Evolutionary conservation across 345 rosid genomes (phyloP), one percentile per base, ranked within the genome.

Genomic region (Melastoma malabathricum): DNA sequence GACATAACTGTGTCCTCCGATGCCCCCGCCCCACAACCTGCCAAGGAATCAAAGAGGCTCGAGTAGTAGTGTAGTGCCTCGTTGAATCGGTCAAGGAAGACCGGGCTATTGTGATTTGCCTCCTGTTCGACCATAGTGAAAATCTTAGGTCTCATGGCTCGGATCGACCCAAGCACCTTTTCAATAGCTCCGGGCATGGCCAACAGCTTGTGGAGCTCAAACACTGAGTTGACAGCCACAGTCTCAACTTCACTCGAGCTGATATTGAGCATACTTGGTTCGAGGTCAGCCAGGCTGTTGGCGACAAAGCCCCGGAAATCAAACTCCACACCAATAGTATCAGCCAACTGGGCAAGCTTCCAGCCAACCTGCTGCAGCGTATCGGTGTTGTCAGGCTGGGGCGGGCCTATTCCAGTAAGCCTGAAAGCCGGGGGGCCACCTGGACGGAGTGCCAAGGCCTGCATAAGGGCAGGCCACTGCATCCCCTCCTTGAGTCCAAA

Each of bases 401-500:
- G 89, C 15, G 81, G 81, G 2, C 94, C 95, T n/a, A 89, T 81
- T 9, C 94, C 94, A 10, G 97, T 89, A 39, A 89, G 68, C 46
- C 88, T 80, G 52, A 89, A 86, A 12, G 74, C 68, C 0, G 97
- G 94, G 9, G 97, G 86, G 2, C 94, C 97, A 5, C 79, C 78
- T 1, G 82, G 88, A 4, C 97, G 71, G 2, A 79, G 63, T 2
- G 97, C 96, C 4, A 89, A 75, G n/a, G 97, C 97, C 64, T 89
- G 97, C 76, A 89, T 79, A 7, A 89, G 64, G 9, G 96, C 94
- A 45, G 97, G 94, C 97, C 96, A 89, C 66, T 89, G 97, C 81
- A 89, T 73, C 23, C 97, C 97, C 47, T 81, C 81, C 13, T 79
- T 79, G 44, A 89, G 64, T 10, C 75, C 72, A 52, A 89, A 81